A percentile compares a stretch with the other conserved stretches of the same genome.
Conservation (phyloP, 2,329 filamentous ascomycete genomes). For the Fusarium miscanthi region DNA sequence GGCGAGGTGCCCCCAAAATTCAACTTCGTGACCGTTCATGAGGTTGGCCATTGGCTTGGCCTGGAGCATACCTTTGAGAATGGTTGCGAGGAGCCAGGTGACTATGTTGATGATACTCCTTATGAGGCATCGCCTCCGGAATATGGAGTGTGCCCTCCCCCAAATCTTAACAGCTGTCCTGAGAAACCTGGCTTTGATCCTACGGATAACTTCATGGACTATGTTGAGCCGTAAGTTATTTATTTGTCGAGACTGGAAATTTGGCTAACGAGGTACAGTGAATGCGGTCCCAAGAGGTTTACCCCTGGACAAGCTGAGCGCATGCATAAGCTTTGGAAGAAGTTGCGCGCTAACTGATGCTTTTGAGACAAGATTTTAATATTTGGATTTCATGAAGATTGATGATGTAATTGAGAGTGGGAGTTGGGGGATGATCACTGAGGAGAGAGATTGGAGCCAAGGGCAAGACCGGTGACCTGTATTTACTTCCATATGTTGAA, state of each 20-base stretch:
- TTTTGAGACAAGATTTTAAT: not conserved
- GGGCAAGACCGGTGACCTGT: fast-evolving
- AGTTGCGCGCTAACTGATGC: not conserved
- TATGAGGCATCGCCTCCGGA: not conserved
- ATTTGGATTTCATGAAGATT: too few species aligned
- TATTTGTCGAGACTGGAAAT: fast-evolving
- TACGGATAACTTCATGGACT: conserved; percentile 21
- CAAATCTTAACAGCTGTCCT: conserved; percentile 8
- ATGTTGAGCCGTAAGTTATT: conserved; percentile 1
- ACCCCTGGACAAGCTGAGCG: conserved; percentile 18
- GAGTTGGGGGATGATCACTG: not conserved
- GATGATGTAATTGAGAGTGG: fast-evolving
- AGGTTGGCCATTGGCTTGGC: conserved; percentile 29
- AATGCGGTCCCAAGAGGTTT: conserved; percentile 11
- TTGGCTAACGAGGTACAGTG: not conserved
- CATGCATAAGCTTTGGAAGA: conserved; percentile 30
- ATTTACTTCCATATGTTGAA: not conserved
- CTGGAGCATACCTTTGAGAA: conserved; percentile 29
- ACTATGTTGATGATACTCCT: conserved; percentile 22
- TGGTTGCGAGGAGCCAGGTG: conserved; percentile 20
- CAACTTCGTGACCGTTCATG: not conserved
- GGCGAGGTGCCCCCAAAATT: not conserved
- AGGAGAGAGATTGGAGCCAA: not conserved
- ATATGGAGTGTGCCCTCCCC: not conserved
- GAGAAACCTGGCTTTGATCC: conserved; percentile 24